Evolutionary conservation across 1,284 basidiomycete species (phyloP), one percentile per base, ranked within the genome.

Genomic region (Fistulinella staudtii): DNA sequence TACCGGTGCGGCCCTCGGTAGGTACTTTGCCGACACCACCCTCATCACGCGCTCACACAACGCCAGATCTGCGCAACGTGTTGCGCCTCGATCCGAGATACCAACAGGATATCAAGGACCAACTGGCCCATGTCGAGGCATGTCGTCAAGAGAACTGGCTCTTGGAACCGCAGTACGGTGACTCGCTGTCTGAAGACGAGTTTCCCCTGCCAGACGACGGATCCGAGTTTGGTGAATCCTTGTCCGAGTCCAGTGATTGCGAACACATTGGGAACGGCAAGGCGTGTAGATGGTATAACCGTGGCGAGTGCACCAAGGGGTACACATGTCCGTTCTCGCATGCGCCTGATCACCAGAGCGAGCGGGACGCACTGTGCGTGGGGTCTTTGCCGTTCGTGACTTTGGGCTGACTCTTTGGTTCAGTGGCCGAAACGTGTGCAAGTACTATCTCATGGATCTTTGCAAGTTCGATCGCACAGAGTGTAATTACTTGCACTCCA

Each of bases 251-350:
- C 5, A 73, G 71, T 45, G 73, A 77, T 46, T 73, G 63, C 45
- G 57, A 64, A 43, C 74, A 75, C 47, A 57, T 63, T 3, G 77
- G 76, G 1, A 76, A 74, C 47, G 67, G 68, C 4, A 68, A 69
- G 5, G 69, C 76, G 0, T 80, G 77, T 57, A 63, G 70, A 33
- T 74, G 71, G 55, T 75, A 79, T 54, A 79, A 80, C 47, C 74
- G 70, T 45, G 60, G 61, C 21, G 72, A 74, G 1, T 76, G 75
- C 51, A 59, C 46, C 8, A 64, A 67, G 7, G 73, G 74, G 1
- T 39, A 18, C 1, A 45, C 52, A 2, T 80, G 77, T 49, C 47
- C 46, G 8, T 78, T 62, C 54, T 73, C 68, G 17, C 78, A 80
- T 59, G 72, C 73, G 2, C 74, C 74, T 0, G 76, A 78, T 54